Evolutionary conservation across 108 stramenopile genomes (phyloP), one percentile per base, ranked within the genome.

Genomic region (Fragilaria radians): DNA sequence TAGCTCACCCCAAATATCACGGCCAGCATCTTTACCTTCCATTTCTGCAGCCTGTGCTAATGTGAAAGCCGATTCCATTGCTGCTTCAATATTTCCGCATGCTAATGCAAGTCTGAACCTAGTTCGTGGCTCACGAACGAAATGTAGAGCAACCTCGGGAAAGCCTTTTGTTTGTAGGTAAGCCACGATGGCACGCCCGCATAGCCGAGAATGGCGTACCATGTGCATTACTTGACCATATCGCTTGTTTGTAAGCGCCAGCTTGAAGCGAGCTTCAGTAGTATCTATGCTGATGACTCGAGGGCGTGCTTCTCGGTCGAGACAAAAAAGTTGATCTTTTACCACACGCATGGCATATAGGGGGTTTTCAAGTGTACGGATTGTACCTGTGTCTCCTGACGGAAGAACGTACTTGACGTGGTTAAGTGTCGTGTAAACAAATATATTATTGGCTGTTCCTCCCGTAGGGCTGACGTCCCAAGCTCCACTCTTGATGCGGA

Each of bases 101-200:
- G 95, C 98, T 48, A 99, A 79, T 36, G 98, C 96, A 47, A 99
- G 78, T 48, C 90, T 87, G 84, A 99, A 99, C 24, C 94, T 71
- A 29, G 96, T 97, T 61, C 81, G 79, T 17, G 88, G 90, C 67
- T 99, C 98, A 26, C 83, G 82, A 21, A 97, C 98, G 72, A 99
- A 99, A 79, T 98, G 97, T 52, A 99, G 86, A 5, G 98, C 98
- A 22, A 99, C 97, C 71, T 99, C 98, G 0, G 98, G 97, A 74
- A 93, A 99, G 25, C 98, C 98, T 74, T 97, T 97, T 22, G 83
- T 75, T 65, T 97, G 97, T 57, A 99, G 79, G 70, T 97, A 99
- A 2, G 92, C 88, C 50, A 98, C 95, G 62, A 99, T 96, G 32
- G 98, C 94, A 65, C 95, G 88, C 19, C 98, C 96, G 56, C 95